These are phyloP conservation scores for Herpetomonas samuelpessoai DNA, from an alignment of 208 protist species.

Conservation along the genomic window DNA sequence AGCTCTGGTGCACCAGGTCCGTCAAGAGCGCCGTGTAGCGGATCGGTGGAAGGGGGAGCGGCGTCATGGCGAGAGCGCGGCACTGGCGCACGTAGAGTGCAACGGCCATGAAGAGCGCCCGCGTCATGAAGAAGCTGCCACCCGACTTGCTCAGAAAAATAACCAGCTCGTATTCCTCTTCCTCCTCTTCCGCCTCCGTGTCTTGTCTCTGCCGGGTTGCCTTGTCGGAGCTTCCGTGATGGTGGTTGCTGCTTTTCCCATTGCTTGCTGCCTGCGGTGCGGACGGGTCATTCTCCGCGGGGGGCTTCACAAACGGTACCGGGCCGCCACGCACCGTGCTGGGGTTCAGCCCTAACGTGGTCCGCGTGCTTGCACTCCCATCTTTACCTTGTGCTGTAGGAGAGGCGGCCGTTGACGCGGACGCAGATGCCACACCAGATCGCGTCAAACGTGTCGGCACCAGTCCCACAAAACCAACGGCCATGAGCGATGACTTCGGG, in stretches of 20 bases:
- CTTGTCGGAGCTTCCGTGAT: too few relatives aligned
- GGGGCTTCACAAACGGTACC: constrained; percentile 3
- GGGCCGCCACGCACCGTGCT: not conserved
- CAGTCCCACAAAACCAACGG: constrained; percentile 18
- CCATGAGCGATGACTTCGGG: constrained; percentile 13
- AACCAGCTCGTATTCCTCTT: constrained; percentile 20
- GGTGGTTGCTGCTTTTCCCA: not conserved
- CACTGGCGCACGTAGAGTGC: constrained; percentile 35
- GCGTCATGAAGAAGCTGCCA: constrained; percentile 38
- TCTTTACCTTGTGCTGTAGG: not conserved
- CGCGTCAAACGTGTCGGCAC: constrained; percentile 4
- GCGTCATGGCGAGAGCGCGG: constrained; percentile 5
- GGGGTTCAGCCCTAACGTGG: too few relatives aligned
- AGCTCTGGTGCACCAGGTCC: constrained; percentile 35
- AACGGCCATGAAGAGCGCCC: constrained; percentile 34
- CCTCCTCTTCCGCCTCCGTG: too few relatives aligned
- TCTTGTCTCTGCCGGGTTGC: too few relatives aligned
- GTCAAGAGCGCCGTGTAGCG: constrained; percentile 43
- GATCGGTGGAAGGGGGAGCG: constrained; percentile 19
- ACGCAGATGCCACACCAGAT: not conserved
- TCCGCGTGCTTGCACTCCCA: too few relatives aligned
- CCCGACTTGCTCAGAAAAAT: constrained; percentile 48
- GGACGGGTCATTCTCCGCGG: constrained; percentile 4
- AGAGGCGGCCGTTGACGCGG: too few relatives aligned
- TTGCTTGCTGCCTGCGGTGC: not conserved